Percentiles rank a stretch among this genome's conserved stretches.
Evolutionary conservation across 176 grass and related monocot species (phyloP).

Genomic region (Cymbopogon citratus): DNA sequence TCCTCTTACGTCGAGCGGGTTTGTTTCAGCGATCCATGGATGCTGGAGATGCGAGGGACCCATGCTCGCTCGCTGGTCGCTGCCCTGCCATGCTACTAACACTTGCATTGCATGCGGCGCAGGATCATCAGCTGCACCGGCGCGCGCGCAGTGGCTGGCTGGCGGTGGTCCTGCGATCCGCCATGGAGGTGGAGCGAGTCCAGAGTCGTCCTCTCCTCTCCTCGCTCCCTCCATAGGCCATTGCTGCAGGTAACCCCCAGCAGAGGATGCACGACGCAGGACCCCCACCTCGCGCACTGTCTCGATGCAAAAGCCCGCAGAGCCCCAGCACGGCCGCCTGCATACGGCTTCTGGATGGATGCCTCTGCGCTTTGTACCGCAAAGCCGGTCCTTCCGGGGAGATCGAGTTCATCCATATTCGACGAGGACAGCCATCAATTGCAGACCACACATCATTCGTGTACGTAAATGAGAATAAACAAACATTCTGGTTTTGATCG

Average conservation of each 20-base stretch:
- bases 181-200: background rate
- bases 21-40: background rate
- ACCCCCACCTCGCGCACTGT: constrained; percentile 29
- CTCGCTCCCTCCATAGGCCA: background rate
- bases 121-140: background rate
- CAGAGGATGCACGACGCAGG: constrained; percentile 6
- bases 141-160: background rate
- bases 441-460: background rate
- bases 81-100: too few relatives aligned
- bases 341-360: constrained; percentile 17
- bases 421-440: background rate
- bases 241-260: background rate
- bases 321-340: constrained; percentile 8
- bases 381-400: constrained; percentile 4
- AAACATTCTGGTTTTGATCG: background rate
- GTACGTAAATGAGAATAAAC: background rate
- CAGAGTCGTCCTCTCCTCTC: too few relatives aligned
- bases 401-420: background rate
- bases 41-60: constrained; percentile 34
- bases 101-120: background rate
- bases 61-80: constrained; percentile 13
- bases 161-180: constrained; percentile 16
- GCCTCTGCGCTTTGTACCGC: background rate
- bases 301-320: constrained; percentile 17
- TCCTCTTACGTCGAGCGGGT: background rate